Percentiles rank a stretch among this genome's conserved stretches.
These are phyloP conservation scores for Leishmania braziliensis DNA, from an alignment of 208 protist genomes.

Conservation along the genomic window DNA sequence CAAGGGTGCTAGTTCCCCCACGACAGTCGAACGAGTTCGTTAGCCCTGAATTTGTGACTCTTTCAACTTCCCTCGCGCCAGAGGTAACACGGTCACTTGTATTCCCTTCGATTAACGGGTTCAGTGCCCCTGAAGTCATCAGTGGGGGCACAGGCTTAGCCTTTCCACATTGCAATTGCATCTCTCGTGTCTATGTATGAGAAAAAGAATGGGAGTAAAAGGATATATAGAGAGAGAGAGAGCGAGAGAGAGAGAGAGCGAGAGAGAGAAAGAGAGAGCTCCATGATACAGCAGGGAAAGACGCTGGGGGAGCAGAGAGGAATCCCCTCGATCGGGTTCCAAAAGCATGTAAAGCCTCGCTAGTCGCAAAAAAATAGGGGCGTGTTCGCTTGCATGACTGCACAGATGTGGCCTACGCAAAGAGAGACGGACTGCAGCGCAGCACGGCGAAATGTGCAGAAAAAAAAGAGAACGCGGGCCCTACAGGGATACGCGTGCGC, in stretches of 20 bases:
- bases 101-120: neutral
- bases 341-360: neutral
- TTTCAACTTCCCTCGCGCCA: neutral
- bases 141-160: slow-evolving; percentile 32
- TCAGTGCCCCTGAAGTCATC: slow-evolving; percentile 36
- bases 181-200: neutral
- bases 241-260: neutral
- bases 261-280: neutral
- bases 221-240: no score
- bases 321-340: neutral
- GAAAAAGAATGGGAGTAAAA: neutral
- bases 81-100: neutral
- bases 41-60: slow-evolving; percentile 5
- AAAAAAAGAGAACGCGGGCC: neutral
- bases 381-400: neutral
- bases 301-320: neutral
- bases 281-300: neutral
- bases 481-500: neutral
- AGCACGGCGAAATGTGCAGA: neutral
- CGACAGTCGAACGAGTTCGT: slow-evolving; percentile 17
- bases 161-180: neutral
- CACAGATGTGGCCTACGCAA: neutral
- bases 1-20: neutral
- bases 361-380: neutral
- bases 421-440: neutral